These are phyloP conservation scores for Talaromyces borbonicus DNA, from an alignment of 495 filamentous ascomycete species.

Conservation along the genomic window DNA sequence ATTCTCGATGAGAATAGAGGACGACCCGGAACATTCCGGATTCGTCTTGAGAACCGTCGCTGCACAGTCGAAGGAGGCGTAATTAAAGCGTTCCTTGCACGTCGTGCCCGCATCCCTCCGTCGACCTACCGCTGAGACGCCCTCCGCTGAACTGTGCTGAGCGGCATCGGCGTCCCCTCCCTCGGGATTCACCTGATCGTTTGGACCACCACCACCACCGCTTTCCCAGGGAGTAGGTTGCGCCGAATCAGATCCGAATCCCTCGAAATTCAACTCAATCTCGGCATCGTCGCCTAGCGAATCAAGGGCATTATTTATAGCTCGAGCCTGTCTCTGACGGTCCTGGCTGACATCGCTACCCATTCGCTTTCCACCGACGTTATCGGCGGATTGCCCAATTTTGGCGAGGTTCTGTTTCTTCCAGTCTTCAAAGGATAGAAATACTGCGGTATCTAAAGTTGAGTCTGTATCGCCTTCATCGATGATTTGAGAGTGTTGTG, in stretches of 20 bases:
- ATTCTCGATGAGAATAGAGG: constrained; percentile 84
- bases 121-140: constrained; percentile 37
- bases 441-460: constrained; percentile 70
- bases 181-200: constrained; percentile 10
- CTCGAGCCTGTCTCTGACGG: constrained; percentile 38
- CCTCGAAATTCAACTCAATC: constrained; percentile 82
- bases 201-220: constrained; percentile 23
- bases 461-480: constrained; percentile 47
- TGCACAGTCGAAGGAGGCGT: constrained; percentile 92
- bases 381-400: constrained; percentile 72
- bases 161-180: constrained; percentile 20
- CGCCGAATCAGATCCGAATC: constrained; percentile 42
- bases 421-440: constrained; percentile 98
- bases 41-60: constrained; percentile 91
- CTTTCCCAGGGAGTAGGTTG: constrained; percentile 28
- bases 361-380: constrained; percentile 42
- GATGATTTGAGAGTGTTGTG: not conserved
- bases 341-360: constrained; percentile 30
- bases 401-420: constrained; percentile 87
- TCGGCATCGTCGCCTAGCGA: constrained; percentile 80
- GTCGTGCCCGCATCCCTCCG: constrained; percentile 92
- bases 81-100: constrained; percentile 91
- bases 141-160: constrained; percentile 27
- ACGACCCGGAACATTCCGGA: constrained; percentile 68
- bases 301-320: constrained; percentile 57